Percentiles rank a stretch among this genome's conserved stretches.
Evolutionary conservation across 108 stramenopile genomes (phyloP).

Genomic region (Skeletonema tropicum): DNA sequence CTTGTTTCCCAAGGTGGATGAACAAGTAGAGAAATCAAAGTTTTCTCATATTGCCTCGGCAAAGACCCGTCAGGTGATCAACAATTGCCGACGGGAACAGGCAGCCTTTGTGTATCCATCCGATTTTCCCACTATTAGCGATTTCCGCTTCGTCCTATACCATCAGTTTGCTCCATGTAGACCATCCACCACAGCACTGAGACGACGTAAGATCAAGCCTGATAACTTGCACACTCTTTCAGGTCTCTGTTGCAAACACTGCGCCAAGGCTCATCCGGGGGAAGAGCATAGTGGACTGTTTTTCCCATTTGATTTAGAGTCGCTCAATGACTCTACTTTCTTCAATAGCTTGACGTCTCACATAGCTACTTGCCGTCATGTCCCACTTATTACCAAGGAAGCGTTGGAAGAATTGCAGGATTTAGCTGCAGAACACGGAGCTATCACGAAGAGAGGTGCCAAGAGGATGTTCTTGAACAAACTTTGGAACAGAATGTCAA

Average conservation of each 20-base stretch:
- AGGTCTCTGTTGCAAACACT: slow-evolving; percentile 14
- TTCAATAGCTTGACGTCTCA: slow-evolving; percentile 9
- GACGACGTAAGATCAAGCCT: not conserved
- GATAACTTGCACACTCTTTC: not conserved
- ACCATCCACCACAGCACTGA: not conserved
- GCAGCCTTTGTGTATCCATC: slow-evolving; percentile 7
- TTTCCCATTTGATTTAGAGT: not conserved
- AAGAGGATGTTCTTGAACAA: slow-evolving; percentile 16
- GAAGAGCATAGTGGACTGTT: not conserved
- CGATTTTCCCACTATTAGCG: slow-evolving; percentile 15
- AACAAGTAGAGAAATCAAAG: not conserved
- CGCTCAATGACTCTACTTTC: slow-evolving; percentile 8
- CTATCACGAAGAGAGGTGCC: slow-evolving; percentile 10
- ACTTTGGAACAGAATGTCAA: slow-evolving; percentile 12
- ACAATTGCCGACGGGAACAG: not conserved
- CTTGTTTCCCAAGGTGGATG: slow-evolving; percentile 4
- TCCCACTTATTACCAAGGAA: slow-evolving; percentile 7
- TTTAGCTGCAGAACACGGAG: slow-evolving; percentile 17
- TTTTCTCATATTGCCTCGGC: slow-evolving; percentile 10
- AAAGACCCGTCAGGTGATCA: slow-evolving; percentile 12
- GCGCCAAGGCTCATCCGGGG: not conserved
- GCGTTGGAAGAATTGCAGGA: slow-evolving; percentile 14
- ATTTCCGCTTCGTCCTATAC: slow-evolving; percentile 12
- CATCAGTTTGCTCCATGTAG: slow-evolving; percentile 13
- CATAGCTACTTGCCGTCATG: not conserved